phyloP scores from a whole-genome alignment of 768 basidiomycete species.

The Lentinula detonsa region DNA sequence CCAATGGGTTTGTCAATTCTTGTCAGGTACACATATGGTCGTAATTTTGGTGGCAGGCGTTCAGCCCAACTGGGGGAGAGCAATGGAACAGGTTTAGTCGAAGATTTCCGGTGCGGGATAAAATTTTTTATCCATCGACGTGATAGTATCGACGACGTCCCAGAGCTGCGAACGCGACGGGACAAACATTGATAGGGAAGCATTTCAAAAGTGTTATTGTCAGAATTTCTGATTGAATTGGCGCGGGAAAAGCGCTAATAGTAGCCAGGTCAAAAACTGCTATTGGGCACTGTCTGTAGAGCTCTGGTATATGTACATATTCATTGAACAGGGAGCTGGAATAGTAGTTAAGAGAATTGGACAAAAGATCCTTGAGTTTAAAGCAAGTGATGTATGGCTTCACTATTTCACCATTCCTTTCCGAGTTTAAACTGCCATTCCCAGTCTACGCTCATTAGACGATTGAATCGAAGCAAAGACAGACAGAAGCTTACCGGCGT shows the following conservation, averaged over 20 bases:
- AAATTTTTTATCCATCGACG: background rate
- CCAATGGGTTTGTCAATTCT: slow-evolving; percentile 97
- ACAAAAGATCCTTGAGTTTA: background rate
- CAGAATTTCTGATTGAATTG: background rate
- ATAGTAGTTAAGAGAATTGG: background rate
- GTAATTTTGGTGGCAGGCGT: slow-evolving; percentile 46
- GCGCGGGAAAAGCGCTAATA: background rate
- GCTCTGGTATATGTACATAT: background rate
- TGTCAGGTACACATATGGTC: slow-evolving; percentile 81
- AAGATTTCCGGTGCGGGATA: background rate
- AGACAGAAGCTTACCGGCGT: slow-evolving; percentile 51
- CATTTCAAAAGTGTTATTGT: background rate
- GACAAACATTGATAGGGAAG: background rate
- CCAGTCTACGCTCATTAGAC: slow-evolving; percentile 44
- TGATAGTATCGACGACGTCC: background rate
- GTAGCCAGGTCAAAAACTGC: background rate
- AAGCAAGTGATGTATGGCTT: background rate
- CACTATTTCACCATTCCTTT: slow-evolving; percentile 71
- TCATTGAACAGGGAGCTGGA: background rate
- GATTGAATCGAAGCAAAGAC: background rate
- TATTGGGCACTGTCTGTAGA: background rate
- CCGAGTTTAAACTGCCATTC: slow-evolving; percentile 89
- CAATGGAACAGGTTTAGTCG: background rate
- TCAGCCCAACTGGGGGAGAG: slow-evolving; percentile 48
- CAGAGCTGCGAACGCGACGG: background rate